Conservation (phyloP, 1,284 basidiomycete genomes). For the Naganishia sp. region DNA sequence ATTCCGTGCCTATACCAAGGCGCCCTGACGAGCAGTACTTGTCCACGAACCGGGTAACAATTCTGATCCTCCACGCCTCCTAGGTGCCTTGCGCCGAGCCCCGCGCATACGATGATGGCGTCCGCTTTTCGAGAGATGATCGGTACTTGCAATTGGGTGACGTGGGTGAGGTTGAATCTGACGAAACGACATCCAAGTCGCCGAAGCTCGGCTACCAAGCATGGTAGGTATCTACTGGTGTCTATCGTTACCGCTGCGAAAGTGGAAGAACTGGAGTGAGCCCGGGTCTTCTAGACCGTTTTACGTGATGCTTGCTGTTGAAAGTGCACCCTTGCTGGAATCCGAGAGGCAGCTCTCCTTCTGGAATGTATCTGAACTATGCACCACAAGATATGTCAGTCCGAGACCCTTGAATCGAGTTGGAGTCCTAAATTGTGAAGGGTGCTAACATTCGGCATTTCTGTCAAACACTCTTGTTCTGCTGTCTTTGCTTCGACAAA, state of each 20-base stretch:
- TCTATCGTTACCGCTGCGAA: conserved; percentile 56
- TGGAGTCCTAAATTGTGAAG: too few relatives aligned
- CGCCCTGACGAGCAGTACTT: conserved; percentile 74
- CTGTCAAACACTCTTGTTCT: conserved; percentile 21
- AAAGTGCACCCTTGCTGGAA: conserved; percentile 54
- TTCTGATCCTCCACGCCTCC: conserved; percentile 74
- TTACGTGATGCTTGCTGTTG: conserved; percentile 40
- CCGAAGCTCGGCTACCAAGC: conserved; percentile 56
- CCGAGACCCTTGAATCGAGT: too few relatives aligned
- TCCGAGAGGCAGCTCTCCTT: conserved; percentile 18
- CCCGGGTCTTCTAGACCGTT: not conserved
- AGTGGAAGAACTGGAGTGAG: not conserved
- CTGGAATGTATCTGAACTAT: conserved; percentile 23
- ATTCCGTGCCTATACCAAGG: conserved; percentile 64
- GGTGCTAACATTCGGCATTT: conserved; percentile 29
- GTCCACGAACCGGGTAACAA: conserved; percentile 79
- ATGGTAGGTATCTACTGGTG: conserved; percentile 58
- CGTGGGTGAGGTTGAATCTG: conserved; percentile 46
- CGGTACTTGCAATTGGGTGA: conserved; percentile 40
- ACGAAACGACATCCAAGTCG: conserved; percentile 49
- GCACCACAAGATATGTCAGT: not conserved
- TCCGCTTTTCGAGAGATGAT: conserved; percentile 13
- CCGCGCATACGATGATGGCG: conserved; percentile 27
- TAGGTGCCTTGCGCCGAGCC: conserved; percentile 64
- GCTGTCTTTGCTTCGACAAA: conserved; percentile 29